Conservation (phyloP, 1,284 basidiomycete genomes). For the Thelephora terrestris region DNA sequence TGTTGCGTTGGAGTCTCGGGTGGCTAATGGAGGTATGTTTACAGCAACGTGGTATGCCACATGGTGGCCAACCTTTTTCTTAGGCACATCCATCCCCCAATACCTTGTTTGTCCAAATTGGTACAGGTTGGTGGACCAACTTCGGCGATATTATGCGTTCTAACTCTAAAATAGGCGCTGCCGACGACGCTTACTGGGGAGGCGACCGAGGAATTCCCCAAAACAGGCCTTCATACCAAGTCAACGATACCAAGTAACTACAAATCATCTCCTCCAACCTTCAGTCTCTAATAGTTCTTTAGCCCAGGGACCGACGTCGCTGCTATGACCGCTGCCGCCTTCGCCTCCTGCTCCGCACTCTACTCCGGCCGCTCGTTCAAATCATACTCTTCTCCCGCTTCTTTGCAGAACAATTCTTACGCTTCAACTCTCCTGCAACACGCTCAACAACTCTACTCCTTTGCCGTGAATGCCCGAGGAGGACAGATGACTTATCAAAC, state of each 20-base stretch:
- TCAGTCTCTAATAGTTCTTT: neutral
- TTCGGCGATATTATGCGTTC: neutral
- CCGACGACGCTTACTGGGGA: conserved; percentile 81
- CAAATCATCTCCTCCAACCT: neutral
- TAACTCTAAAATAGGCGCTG: conserved; percentile 21
- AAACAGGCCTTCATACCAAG: conserved; percentile 65
- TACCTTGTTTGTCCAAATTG: conserved; percentile 76
- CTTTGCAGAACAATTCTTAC: conserved; percentile 69
- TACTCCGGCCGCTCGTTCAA: conserved; percentile 44
- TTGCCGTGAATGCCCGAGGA: conserved; percentile 56
- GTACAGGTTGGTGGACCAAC: conserved; percentile 31
- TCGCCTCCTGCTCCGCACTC: conserved; percentile 75
- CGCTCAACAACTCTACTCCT: conserved; percentile 63
- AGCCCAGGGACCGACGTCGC: conserved; percentile 85
- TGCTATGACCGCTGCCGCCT: conserved; percentile 74
- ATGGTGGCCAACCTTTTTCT: conserved; percentile 3
- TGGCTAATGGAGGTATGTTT: conserved; percentile 76
- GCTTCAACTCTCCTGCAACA: conserved; percentile 60
- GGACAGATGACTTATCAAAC: conserved; percentile 51
- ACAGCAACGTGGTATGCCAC: neutral
- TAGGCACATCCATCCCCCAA: conserved; percentile 72
- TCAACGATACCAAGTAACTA: conserved; percentile 52
- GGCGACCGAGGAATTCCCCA: conserved; percentile 73
- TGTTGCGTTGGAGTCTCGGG: conserved; percentile 82
- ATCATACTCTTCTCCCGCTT: conserved; percentile 45